phyloP scores from a whole-genome alignment of 2,329 filamentous ascomycete genomes.

The Penicillium verrucosum region DNA sequence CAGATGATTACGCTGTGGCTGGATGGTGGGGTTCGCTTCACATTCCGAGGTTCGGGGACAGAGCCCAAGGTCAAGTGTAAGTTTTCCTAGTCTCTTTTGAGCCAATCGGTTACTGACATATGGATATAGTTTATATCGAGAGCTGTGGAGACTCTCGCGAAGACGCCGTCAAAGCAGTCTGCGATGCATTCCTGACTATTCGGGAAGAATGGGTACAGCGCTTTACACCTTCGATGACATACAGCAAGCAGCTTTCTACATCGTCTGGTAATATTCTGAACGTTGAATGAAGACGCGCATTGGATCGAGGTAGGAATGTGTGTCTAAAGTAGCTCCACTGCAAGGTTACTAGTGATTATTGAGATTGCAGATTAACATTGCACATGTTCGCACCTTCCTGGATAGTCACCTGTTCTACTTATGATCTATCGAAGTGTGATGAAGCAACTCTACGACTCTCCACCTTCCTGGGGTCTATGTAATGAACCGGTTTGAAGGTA shows the following conservation, averaged over 20 bases:
- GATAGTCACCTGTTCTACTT: no score
- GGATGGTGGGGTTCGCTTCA: conserved; percentile 55
- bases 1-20: conserved; percentile 65
- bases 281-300: conserved; percentile 14
- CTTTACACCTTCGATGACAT: conserved; percentile 40
- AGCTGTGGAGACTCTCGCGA: conserved; percentile 37
- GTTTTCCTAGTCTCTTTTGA: conserved; percentile 13
- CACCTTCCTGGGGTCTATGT: not conserved
- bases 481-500: not conserved
- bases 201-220: conserved; percentile 39
- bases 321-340: not conserved
- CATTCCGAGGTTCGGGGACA: conserved; percentile 60
- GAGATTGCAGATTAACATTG: no score
- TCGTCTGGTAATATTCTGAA: conserved; percentile 38
- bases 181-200: conserved; percentile 37
- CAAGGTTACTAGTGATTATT: no score
- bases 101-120: not conserved
- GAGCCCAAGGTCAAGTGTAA: conserved; percentile 64
- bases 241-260: conserved; percentile 34
- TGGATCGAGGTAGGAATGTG: not conserved
- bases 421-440: not conserved
- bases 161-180: conserved; percentile 37
- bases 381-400: no score
- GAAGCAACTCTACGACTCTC: not conserved
- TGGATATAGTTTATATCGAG: conserved; percentile 40